Conservation (phyloP, 768 basidiomycete genomes). For the Galerina sulciceps region DNA sequence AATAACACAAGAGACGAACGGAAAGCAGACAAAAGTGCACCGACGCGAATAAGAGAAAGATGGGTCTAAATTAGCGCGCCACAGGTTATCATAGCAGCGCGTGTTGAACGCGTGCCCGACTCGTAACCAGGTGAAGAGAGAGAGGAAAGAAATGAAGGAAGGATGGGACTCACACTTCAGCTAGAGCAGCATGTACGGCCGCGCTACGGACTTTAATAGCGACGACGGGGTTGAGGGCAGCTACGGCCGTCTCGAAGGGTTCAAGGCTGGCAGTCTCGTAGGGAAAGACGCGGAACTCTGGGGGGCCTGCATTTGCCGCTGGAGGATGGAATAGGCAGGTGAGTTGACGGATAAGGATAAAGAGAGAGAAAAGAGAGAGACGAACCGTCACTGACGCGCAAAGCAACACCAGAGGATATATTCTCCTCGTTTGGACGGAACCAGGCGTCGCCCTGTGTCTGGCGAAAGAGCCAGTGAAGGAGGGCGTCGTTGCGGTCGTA, state of each 20-base stretch:
- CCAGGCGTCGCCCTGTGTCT: constrained; percentile 86
- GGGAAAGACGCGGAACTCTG: constrained; percentile 79
- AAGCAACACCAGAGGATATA: constrained; percentile 74
- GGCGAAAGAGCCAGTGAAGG: constrained; percentile 76
- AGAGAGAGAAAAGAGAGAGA: constrained; percentile 33
- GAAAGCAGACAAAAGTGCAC: constrained; percentile 1
- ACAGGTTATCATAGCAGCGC: background rate
- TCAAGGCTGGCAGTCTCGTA: constrained; percentile 75
- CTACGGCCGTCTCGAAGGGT: constrained; percentile 77
- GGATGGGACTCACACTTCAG: constrained; percentile 56
- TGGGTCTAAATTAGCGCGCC: background rate
- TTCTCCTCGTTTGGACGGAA: constrained; percentile 79
- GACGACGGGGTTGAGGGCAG: constrained; percentile 77
- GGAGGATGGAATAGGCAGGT: background rate
- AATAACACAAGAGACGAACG: constrained; percentile 8
- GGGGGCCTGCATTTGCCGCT: constrained; percentile 26
- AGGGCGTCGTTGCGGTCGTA: constrained; percentile 83
- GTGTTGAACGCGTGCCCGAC: background rate
- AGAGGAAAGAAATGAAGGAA: constrained; percentile 23
- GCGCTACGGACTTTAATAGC: constrained; percentile 81
- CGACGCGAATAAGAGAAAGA: background rate
- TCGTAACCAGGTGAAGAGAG: background rate
- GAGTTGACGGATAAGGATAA: background rate
- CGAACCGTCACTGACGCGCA: constrained; percentile 49
- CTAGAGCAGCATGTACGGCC: constrained; percentile 79